Conservation (phyloP, 2,329 filamentous ascomycete genomes). For the Beauveria caledonica region DNA sequence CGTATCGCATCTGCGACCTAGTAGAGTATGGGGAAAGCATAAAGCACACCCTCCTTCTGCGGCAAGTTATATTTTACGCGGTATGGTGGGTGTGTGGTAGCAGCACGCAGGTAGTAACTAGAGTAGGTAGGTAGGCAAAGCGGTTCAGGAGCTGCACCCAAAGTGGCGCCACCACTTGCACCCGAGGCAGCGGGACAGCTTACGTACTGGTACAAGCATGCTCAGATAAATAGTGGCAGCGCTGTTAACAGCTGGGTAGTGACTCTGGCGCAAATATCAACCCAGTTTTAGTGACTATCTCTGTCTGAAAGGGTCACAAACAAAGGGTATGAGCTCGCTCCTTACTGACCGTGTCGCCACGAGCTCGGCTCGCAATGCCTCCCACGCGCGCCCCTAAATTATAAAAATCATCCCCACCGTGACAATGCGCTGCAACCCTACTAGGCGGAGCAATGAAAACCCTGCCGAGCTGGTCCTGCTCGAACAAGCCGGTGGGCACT, state of each 20-base stretch:
- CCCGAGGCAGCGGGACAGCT: conserved; percentile 1
- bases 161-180: background rate
- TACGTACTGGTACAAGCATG: background rate
- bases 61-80: background rate
- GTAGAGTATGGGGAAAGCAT: background rate
- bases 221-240: background rate
- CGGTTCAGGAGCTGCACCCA: conserved; percentile 2
- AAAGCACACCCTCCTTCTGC: background rate
- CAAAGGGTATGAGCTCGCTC: background rate
- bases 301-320: background rate
- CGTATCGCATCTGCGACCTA: background rate
- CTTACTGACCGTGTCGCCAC: background rate
- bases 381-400: background rate
- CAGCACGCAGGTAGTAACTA: background rate
- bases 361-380: background rate
- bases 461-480: background rate
- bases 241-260: background rate
- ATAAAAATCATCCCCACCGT: background rate
- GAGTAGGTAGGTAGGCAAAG: background rate
- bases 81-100: background rate
- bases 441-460: background rate
- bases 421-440: background rate
- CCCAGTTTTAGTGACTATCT: background rate
- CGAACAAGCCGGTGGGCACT: background rate
- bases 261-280: background rate